A percentile compares a stretch with the other conserved stretches of the same genome.
phyloP scores from a whole-genome alignment of 179 eudicot species.

The Spinacia oleracea region DNA sequence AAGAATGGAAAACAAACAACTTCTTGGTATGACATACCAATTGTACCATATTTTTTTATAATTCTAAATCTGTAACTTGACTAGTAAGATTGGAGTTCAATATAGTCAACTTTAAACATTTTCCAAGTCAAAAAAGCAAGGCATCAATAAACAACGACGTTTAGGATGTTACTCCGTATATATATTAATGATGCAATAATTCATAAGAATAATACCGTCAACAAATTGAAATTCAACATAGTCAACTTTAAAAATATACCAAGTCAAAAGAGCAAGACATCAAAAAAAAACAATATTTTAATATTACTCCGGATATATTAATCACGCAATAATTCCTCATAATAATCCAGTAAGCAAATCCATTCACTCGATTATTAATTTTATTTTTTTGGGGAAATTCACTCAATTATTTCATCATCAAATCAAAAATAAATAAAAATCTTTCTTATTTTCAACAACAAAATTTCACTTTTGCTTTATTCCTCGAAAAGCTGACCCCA shows the following conservation, averaged over 20 bases:
- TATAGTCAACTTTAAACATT: neutral
- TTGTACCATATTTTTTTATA: neutral
- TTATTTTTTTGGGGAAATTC: too few species aligned
- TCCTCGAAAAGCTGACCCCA: constrained; percentile 23
- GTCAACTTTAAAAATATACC: neutral
- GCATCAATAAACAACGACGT: neutral
- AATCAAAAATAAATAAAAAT: neutral
- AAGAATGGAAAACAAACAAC: too few species aligned
- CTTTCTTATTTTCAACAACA: neutral
- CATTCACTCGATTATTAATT: neutral
- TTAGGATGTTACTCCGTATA: neutral
- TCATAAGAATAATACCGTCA: neutral
- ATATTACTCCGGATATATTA: neutral
- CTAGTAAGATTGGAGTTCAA: neutral
- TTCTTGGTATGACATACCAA: neutral
- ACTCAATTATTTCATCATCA: neutral
- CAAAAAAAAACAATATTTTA: neutral
- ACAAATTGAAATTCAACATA: neutral
- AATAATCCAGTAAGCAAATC: neutral
- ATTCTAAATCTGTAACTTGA: neutral
- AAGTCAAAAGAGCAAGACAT: neutral
- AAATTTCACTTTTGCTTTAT: constrained; percentile 11
- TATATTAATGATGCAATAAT: neutral
- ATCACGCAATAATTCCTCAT: neutral
- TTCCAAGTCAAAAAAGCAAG: constrained; percentile 2